phyloP scores from a whole-genome alignment of 305 asterid species.

The Rubia peregrina region DNA sequence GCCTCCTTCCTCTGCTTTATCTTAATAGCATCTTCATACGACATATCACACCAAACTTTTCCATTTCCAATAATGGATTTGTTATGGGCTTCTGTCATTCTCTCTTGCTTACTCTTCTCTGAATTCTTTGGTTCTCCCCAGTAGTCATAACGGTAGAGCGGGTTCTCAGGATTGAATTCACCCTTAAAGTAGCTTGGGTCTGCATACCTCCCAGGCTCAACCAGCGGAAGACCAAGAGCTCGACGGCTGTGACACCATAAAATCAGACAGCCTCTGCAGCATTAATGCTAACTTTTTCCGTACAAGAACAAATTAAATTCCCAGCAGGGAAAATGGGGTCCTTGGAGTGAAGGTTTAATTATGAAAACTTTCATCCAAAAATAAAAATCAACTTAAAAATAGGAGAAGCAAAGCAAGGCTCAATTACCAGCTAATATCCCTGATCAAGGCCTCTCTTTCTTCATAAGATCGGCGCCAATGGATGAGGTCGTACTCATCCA shows the following conservation, averaged over 20 bases:
- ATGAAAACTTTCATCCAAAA: background rate
- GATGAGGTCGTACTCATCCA: slow-evolving; percentile 88
- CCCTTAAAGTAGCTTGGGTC: slow-evolving; percentile 70
- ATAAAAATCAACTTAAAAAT: background rate
- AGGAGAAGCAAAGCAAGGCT: slow-evolving; percentile 3
- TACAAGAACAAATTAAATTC: background rate
- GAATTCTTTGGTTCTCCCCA: slow-evolving; percentile 99
- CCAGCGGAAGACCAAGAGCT: slow-evolving; percentile 85
- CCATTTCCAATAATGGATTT: slow-evolving; percentile 87
- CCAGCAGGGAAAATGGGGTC: background rate
- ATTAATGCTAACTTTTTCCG: too few species aligned
- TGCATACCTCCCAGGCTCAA: slow-evolving; percentile 79
- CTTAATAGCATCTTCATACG: slow-evolving; percentile 80
- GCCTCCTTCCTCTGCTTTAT: slow-evolving; percentile 58
- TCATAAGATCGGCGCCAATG: slow-evolving; percentile 96
- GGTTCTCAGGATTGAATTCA: slow-evolving; percentile 69
- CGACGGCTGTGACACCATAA: slow-evolving; percentile 57
- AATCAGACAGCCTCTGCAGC: background rate
- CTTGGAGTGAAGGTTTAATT: background rate
- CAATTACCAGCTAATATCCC: slow-evolving; percentile 85
- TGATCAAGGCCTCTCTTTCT: slow-evolving; percentile 88
- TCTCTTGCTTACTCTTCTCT: slow-evolving; percentile 84
- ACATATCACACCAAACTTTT: slow-evolving; percentile 82
- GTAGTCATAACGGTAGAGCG: slow-evolving; percentile 82
- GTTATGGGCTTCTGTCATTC: slow-evolving; percentile 78